These are phyloP conservation scores for Amanita muscaria DNA, from an alignment of 768 basidiomycete genomes.

Conservation along the genomic window DNA sequence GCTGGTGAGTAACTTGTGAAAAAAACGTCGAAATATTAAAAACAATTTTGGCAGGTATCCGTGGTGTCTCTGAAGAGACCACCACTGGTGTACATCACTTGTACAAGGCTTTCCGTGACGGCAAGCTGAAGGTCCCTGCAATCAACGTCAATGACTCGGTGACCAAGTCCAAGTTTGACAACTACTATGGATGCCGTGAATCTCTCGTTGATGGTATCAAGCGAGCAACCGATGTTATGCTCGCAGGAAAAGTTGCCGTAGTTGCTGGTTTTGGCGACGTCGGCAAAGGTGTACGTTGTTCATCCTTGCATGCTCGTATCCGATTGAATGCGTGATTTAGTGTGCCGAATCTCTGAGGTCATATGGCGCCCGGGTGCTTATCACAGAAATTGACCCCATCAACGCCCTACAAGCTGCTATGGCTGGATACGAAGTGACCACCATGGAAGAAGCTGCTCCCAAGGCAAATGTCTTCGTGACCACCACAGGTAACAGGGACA, in stretches of 20 bases:
- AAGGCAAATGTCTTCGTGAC: slow-evolving; percentile 92
- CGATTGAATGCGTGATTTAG: slow-evolving; percentile 26
- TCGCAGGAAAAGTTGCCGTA: slow-evolving; percentile 98
- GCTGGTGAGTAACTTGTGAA: slow-evolving; percentile 37
- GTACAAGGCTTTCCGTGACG: slow-evolving; percentile 96
- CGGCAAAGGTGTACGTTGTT: slow-evolving; percentile 85
- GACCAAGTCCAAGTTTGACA: slow-evolving; percentile 99
- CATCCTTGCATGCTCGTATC: background rate
- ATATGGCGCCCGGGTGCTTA: slow-evolving; percentile 93
- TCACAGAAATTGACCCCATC: slow-evolving; percentile 99
- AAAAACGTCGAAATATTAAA: background rate
- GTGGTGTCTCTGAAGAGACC: slow-evolving; percentile 97
- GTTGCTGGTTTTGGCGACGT: slow-evolving; percentile 99
- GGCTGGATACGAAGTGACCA: slow-evolving; percentile 98
- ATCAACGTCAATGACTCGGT: slow-evolving; percentile 99
- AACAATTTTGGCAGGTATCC: slow-evolving; percentile 48
- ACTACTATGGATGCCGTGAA: slow-evolving; percentile 98
- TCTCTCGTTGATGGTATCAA: slow-evolving; percentile 99
- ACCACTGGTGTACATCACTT: slow-evolving; percentile 99
- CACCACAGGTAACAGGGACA: slow-evolving; percentile 97
- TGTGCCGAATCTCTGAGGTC: slow-evolving; percentile 95
- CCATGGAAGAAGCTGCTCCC: slow-evolving; percentile 95
- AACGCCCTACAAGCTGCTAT: slow-evolving; percentile 99
- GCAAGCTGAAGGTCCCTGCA: slow-evolving; percentile 92
- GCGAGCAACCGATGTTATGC: slow-evolving; percentile 99